Evolutionary conservation across 1,139 yeast species (phyloP), one percentile per base, ranked within the genome.

Genomic region (Petasospora fabianii): DNA sequence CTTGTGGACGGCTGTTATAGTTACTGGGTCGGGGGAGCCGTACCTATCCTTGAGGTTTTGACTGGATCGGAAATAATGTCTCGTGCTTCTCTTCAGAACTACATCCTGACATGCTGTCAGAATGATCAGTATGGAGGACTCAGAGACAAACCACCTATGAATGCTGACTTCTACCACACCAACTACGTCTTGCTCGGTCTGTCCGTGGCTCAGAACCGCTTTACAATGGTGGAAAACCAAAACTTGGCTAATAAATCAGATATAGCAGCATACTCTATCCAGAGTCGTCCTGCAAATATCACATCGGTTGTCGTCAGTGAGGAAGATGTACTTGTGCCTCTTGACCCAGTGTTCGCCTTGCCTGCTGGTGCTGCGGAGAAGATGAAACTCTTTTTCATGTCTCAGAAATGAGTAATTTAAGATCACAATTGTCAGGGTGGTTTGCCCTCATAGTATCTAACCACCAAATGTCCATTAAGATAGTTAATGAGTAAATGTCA

Each of bases 1-100:
- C 69, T 94, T 30, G 97, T 92, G 1, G 99, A 94, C 60, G 96
- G 95, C 0, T 94, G 99, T 60, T 94, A 94, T 60, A 79, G 90
- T 55, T 94, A 84, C 59, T 92, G 98, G 98, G 82, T 90, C 3
- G 98, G 98, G 1, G 95, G 87, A 0, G 57, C 81, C 32, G 69
- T 74, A 49, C 79, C 86, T 0, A 62, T 90, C 30, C 53, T 87
- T 10, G 92, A 85, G 44, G 64, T 73, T 1, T 58, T 80, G 0
- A 51, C 69, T 0, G 51, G 48, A 18, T 49, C 48, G 1, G 53
- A 51, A 29, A 50, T 81, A 37, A 72, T 81, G 46, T 64, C 77
- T 59, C 66, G 80, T 52, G 66, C 66, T 9, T 79, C 77, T 0
- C 62, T 92, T 32, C 73, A 71, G 41, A 71, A 75, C 40, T 94